phyloP scores from a whole-genome alignment of 164 flowering plant genomes.

The Stephania yunnanensis region DNA sequence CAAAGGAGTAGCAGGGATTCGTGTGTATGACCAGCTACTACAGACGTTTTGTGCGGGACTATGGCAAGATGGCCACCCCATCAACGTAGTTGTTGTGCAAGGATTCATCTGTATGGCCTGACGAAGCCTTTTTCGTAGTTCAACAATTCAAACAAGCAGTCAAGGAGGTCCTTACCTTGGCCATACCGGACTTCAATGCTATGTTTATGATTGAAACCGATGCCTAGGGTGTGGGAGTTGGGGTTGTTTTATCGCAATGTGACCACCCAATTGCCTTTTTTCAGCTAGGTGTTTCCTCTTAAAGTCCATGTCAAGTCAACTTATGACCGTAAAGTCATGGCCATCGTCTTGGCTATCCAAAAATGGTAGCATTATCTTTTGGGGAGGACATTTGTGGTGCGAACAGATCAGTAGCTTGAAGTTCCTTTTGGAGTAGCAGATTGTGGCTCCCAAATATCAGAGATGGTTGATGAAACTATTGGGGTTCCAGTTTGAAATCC shows the following conservation, averaged over 20 bases:
- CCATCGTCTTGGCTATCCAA: neutral
- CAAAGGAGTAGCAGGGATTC: neutral
- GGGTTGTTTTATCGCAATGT: neutral
- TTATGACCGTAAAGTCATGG: neutral
- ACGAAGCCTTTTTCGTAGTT: neutral
- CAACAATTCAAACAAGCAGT: neutral
- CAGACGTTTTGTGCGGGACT: neutral
- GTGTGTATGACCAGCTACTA: neutral
- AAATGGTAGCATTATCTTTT: neutral
- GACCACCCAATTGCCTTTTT: neutral
- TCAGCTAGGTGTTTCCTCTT: neutral
- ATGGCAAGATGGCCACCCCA: neutral
- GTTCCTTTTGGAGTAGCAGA: neutral
- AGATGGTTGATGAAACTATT: neutral
- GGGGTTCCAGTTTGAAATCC: neutral
- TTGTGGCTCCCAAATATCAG: neutral
- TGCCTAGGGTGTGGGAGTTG: neutral
- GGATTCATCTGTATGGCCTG: neutral
- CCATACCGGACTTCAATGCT: neutral
- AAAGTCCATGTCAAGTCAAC: neutral
- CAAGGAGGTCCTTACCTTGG: neutral
- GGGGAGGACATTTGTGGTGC: neutral
- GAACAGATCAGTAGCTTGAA: neutral
- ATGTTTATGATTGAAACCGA: neutral
- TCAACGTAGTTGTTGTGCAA: neutral